phyloP scores from a whole-genome alignment of 768 basidiomycete genomes.

The Leccinum olivaceopallidum region DNA sequence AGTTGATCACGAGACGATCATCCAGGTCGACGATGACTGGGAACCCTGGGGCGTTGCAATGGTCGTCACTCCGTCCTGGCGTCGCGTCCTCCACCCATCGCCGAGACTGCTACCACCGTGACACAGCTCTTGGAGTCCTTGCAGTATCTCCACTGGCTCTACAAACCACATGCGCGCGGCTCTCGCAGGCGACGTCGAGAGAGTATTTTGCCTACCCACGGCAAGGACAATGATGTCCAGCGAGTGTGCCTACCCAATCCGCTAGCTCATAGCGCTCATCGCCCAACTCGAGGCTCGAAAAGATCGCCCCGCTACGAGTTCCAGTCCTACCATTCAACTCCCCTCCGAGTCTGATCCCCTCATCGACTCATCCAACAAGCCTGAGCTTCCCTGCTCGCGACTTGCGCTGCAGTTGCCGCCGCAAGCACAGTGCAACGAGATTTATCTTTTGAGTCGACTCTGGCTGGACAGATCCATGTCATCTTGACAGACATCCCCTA shows the following conservation, averaged over 20 bases:
- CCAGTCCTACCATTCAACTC: neutral
- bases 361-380: constrained; percentile 47
- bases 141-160: constrained; percentile 52
- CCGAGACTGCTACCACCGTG: constrained; percentile 32
- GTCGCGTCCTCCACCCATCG: constrained; percentile 50
- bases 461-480: constrained; percentile 34
- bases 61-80: too few relatives aligned
- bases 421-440: constrained; percentile 56
- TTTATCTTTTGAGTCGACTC: neutral
- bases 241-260: constrained; percentile 61
- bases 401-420: constrained; percentile 62
- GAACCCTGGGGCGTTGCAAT: too few relatives aligned
- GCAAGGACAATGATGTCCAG: constrained; percentile 21
- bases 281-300: constrained; percentile 33
- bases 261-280: constrained; percentile 74
- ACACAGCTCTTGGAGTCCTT: constrained; percentile 44
- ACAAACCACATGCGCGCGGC: constrained; percentile 62
- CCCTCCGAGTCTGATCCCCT: neutral
- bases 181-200: constrained; percentile 42
- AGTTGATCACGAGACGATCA: too few relatives aligned
- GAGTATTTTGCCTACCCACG: neutral
- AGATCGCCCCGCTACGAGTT: neutral
- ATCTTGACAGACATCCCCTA: constrained; percentile 65
- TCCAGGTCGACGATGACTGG: too few relatives aligned
- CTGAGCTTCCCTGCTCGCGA: constrained; percentile 56